A percentile compares a stretch with the other conserved stretches of the same genome.
Conservation (phyloP, 2,329 filamentous ascomycete species). For the Aspergillus versicolor region DNA sequence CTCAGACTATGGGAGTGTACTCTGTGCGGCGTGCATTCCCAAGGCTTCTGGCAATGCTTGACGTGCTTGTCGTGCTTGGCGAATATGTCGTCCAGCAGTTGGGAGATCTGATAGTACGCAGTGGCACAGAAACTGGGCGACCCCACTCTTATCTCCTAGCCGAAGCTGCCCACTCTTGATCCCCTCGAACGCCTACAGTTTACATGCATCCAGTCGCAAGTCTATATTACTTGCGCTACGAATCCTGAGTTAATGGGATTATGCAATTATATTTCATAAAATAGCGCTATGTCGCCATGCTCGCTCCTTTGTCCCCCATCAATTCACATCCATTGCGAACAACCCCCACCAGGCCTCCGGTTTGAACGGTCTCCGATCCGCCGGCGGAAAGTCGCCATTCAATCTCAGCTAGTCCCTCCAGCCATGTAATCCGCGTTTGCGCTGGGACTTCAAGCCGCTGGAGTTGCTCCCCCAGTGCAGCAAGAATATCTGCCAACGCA, state of each 20-base stretch:
- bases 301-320: conserved; percentile 45
- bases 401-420: conserved; percentile 86
- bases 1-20: not conserved
- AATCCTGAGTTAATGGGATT: too few relatives aligned
- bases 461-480: conserved; percentile 78
- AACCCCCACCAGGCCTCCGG: conserved; percentile 86
- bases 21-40: too few relatives aligned
- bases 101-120: not conserved
- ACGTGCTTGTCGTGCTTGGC: not conserved
- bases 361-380: conserved; percentile 84
- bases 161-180: not conserved
- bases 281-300: not conserved
- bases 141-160: conserved; percentile 5
- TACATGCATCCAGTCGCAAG: not conserved
- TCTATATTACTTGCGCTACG: too few relatives aligned
- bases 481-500: conserved; percentile 90
- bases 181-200: not conserved
- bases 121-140: not conserved
- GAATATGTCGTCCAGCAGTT: not conserved
- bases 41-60: not conserved
- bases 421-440: conserved; percentile 85
- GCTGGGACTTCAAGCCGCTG: conserved; percentile 78
- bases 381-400: conserved; percentile 89
- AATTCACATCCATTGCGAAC: conserved; percentile 84
- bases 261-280: not conserved